Evolutionary conservation across 2,329 filamentous ascomycete species (phyloP), one percentile per base, ranked within the genome.

Genomic region (Alternaria hordeiaustralica): DNA sequence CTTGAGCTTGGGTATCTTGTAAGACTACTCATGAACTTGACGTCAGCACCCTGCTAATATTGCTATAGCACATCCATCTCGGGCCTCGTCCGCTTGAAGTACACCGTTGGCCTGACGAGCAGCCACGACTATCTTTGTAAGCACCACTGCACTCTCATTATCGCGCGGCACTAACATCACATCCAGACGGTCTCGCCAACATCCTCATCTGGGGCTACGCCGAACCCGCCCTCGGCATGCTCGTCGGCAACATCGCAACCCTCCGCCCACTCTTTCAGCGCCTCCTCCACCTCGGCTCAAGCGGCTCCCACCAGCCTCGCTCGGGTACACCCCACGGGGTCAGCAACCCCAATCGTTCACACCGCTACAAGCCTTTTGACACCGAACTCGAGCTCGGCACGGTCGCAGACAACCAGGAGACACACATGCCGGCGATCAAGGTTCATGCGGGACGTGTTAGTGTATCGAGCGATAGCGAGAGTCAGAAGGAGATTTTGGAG

Each of bases 151-250:
- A 20, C 8, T 5, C 1, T 10, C 20, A 11, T 9, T 20, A 5
- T 23, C n/a, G 5, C 21, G 6, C 21, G 44, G 3, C 36, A n/a
- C 21, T 12, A n/a, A 20, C 33, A 8, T 57, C 21, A 10, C 41
- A 7, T 2, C 7, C 9, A 71, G 67, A 75, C 53, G 72, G 70
- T 26, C 68, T 80, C 21, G 77, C 73, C 18, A 70, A 80, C 51
- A 71, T 80, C 21, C 67, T 79, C 26, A 75, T 79, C 45, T 80
- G 78, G 78, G 77, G 77, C 4, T 79, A 78, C 53, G 77, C 77
- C 7, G 78, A 79, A 41, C 77, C 76, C n/a, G 77, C 73, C 5
- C 72, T 79, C 6, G 78, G 78, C 6, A 71, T 79, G 63, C 71
- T 79, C 13, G 77, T 79, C 6, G 78, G 75, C 13, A 77, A 73